Base-by-base conservation (phyloP, 345 rosid species). In the Cochlearia excelsa region DNA sequence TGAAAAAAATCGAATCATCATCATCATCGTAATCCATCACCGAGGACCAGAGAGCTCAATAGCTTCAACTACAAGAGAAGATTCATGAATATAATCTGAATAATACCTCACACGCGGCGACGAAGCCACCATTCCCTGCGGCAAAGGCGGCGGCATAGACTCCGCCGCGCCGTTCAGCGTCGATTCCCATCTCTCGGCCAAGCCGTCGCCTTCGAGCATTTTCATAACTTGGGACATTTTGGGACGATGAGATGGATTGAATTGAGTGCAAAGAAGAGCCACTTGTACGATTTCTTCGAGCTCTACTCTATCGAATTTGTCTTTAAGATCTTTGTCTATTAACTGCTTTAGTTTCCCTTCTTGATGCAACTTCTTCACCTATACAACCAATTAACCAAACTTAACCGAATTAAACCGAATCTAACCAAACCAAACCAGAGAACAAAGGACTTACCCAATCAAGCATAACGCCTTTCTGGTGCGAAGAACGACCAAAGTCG, bases 11-110 rank as follows among this genome's bases (percentile, higher is more conserved):
- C 35, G 58, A 35, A 23, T 6, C 16, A 51, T 34, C 6, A 26
- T 16, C 23, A 16, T 16, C 23, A 6, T 7, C 42, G 3, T 39
- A 7, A 50, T 16, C 23, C 23, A 16, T 85, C 78, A 91, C 70
- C 98, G 70, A 34, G 98, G 98, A 4, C 98, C 98, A 0, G 98
- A 91, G 56, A 91, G 98, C 78, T 91, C 98, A 86, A 91, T 88
- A 44, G 96, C 98, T 78, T 91, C 98, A 1, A 88, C 65, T 33
- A 88, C 90, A 30, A 91, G 92, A 31, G 96, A 91, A 7, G 95
- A 86, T 64, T 91, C 98, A 60, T 91, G 95, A 35, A 91, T 86
- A 48, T 68, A 86, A 70, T 91, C 95, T 0, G 92, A 82, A 69
- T 91, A 91, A 43, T 65, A 71, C 51, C 70, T 71, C 7, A 33